These are phyloP conservation scores for Bryopsis sp. DNA, from an alignment of 139 green algal genomes.

Conservation along the genomic window DNA sequence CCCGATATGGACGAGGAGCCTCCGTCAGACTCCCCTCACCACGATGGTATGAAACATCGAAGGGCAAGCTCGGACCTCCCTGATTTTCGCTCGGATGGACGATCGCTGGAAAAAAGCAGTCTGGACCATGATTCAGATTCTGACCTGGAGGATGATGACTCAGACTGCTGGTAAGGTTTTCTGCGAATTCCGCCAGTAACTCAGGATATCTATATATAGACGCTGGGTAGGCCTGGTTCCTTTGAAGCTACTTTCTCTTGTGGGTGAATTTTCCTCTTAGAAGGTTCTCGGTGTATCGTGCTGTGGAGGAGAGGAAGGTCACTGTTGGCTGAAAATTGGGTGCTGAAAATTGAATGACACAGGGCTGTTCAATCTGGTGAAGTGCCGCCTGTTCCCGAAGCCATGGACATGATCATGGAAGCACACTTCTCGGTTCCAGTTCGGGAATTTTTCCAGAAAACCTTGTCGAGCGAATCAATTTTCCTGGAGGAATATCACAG, in stretches of 20 bases:
- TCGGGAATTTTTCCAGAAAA: conserved; percentile 8
- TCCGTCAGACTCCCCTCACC: no score
- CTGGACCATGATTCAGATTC: no score
- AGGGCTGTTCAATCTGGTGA: not conserved
- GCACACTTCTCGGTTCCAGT: not conserved
- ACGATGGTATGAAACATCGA: no score
- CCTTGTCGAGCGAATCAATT: conserved; percentile 4
- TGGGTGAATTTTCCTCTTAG: not conserved
- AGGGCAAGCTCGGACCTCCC: no score
- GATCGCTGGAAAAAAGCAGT: no score
- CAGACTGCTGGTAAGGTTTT: no score
- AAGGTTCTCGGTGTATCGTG: not conserved
- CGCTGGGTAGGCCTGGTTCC: not conserved
- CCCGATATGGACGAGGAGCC: no score
- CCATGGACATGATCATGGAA: conserved; percentile 1
- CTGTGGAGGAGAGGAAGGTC: no score
- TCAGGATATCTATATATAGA: not conserved
- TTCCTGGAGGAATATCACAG: conserved; percentile 14
- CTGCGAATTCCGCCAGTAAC: no score
- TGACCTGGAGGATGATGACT: no score
- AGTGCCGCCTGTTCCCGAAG: not conserved
- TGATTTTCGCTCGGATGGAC: no score
- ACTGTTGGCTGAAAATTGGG: no score
- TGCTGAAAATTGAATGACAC: not conserved
- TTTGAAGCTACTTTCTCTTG: not conserved